Conservation (phyloP, 2,329 filamentous ascomycete genomes). For the Fusarium incarnatum region DNA sequence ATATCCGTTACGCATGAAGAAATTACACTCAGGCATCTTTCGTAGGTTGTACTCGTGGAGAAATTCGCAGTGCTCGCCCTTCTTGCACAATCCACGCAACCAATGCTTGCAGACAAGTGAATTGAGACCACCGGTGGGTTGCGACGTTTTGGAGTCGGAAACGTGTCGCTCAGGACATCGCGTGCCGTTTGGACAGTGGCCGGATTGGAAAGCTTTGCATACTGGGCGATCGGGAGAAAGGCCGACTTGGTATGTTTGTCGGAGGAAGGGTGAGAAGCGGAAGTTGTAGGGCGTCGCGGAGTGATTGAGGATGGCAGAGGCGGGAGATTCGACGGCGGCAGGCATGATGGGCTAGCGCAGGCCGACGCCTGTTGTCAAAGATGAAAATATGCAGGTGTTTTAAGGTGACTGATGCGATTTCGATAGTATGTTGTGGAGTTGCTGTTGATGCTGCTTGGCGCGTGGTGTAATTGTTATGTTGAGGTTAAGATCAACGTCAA, state of each 20-base stretch:
- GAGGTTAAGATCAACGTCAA: constrained; percentile 11
- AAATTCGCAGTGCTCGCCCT: constrained; percentile 96
- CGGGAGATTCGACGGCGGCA: constrained; percentile 47
- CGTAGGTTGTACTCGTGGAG: constrained; percentile 98
- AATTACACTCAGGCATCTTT: constrained; percentile 98
- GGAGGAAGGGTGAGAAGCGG: constrained; percentile 87
- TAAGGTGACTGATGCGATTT: not conserved
- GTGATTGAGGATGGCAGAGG: constrained; percentile 67
- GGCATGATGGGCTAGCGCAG: constrained; percentile 46
- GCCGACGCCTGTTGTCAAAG: constrained; percentile 17
- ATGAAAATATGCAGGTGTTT: not conserved
- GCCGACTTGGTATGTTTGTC: constrained; percentile 84
- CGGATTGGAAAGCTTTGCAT: constrained; percentile 87
- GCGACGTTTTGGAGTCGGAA: constrained; percentile 52
- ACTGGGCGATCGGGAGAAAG: constrained; percentile 81
- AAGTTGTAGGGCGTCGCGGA: constrained; percentile 73
- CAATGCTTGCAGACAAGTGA: constrained; percentile 98
- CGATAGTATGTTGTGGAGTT: not conserved
- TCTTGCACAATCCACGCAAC: constrained; percentile 96
- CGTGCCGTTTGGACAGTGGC: constrained; percentile 87
- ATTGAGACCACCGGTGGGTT: constrained; percentile 70
- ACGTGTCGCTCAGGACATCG: constrained; percentile 87
- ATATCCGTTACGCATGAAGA: constrained; percentile 92
- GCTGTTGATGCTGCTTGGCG: not conserved
- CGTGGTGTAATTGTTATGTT: constrained; percentile 9